These are phyloP conservation scores for Linnemannia zychae DNA, from an alignment of 192 early-diverging fungal genomes.

Conservation along the genomic window DNA sequence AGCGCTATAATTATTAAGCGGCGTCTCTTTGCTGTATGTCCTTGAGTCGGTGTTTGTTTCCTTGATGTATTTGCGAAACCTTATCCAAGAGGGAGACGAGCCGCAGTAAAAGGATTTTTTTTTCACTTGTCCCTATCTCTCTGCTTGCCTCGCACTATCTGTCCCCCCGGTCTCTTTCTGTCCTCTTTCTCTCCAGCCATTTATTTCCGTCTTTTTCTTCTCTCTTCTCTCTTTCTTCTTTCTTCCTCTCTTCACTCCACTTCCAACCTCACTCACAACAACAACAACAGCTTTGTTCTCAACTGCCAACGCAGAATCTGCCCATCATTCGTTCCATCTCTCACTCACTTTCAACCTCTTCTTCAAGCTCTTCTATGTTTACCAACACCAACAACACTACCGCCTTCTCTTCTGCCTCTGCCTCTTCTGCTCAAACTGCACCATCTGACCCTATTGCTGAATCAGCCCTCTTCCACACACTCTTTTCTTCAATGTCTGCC, in stretches of 20 bases:
- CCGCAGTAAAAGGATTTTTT: slow-evolving; percentile 1
- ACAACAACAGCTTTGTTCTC: background rate
- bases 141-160: background rate
- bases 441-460: slow-evolving; percentile 36
- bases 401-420: slow-evolving; percentile 11
- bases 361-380: slow-evolving; percentile 25
- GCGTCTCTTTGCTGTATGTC: background rate
- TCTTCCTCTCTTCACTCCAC: background rate
- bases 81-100: background rate
- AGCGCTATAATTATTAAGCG: slow-evolving; percentile 10
- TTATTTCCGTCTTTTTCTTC: background rate
- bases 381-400: slow-evolving; percentile 6
- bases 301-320: background rate
- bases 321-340: slow-evolving; percentile 18
- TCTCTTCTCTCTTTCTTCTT: background rate
- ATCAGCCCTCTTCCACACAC: slow-evolving; percentile 48
- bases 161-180: background rate
- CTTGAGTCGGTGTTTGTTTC: background rate
- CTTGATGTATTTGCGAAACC: background rate
- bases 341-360: background rate
- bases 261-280: background rate
- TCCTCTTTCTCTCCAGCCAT: slow-evolving; percentile 7
- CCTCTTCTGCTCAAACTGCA: background rate
- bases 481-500: slow-evolving; percentile 50
- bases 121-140: background rate